Evolutionary conservation across 352 stramenopile species (phyloP).

Genomic region (Globisporangium okanoganense): DNA sequence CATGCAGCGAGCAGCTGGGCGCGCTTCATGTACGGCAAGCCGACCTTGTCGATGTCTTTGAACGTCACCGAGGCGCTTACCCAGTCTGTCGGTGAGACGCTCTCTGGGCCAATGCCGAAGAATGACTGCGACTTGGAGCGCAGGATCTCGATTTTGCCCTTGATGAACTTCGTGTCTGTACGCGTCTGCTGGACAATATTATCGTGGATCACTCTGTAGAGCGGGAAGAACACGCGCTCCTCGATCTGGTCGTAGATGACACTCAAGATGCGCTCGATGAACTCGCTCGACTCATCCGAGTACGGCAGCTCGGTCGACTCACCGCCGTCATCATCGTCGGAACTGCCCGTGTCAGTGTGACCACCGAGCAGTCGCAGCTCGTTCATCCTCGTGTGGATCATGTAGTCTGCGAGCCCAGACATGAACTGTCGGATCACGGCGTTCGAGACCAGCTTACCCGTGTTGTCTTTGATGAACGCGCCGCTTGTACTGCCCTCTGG

Average conservation of each 20-base stretch:
- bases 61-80: slow-evolving; percentile 51
- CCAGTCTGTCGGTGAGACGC: slow-evolving; percentile 60
- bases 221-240: slow-evolving; percentile 77
- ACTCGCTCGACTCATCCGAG: slow-evolving; percentile 34
- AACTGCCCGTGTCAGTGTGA: slow-evolving; percentile 23
- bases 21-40: slow-evolving; percentile 81
- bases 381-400: slow-evolving; percentile 79
- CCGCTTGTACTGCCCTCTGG: slow-evolving; percentile 74
- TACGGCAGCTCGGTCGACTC: slow-evolving; percentile 12
- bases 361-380: slow-evolving; percentile 63
- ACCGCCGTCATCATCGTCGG: slow-evolving; percentile 23
- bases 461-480: slow-evolving; percentile 70
- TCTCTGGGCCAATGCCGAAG: slow-evolving; percentile 75
- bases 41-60: slow-evolving; percentile 74
- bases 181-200: slow-evolving; percentile 56
- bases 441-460: slow-evolving; percentile 40
- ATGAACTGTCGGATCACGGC: slow-evolving; percentile 70
- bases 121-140: slow-evolving; percentile 76
- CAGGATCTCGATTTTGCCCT: slow-evolving; percentile 81
- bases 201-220: slow-evolving; percentile 65
- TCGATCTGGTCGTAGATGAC: slow-evolving; percentile 85
- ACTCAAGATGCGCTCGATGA: slow-evolving; percentile 55
- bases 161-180: slow-evolving; percentile 68
- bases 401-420: slow-evolving; percentile 71
- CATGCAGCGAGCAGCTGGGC: slow-evolving; percentile 63